Evolutionary conservation across 2,329 filamentous ascomycete genomes (phyloP), one percentile per base, ranked within the genome.

Genomic region (Alternaria sp.): DNA sequence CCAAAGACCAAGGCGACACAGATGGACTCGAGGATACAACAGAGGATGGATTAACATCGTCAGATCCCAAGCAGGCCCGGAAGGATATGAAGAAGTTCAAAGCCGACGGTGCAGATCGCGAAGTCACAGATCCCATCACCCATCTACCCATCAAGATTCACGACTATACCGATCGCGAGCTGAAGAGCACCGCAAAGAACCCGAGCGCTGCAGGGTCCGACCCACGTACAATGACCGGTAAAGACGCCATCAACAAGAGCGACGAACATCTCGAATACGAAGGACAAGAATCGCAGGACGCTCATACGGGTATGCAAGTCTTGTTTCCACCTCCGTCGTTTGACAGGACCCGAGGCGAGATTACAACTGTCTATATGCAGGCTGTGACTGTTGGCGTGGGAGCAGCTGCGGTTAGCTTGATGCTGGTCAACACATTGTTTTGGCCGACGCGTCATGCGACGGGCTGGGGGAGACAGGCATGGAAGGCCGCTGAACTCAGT

Each of bases 51-150:
- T 63, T 79, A 23, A 68, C 66, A 13, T 76, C 77, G 9, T 65
- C 68, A 56, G 79, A 85, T 59, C 82, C 84, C 1, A 83, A 82
- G 69, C 77, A 83, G 63, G 81, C 82, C 62, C 76, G 84, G 43
- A 85, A 86, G 73, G 68, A 75, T 12, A 82, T 85, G 81, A 84
- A 85, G 72, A 82, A 85, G 61, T 79, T 78, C 62, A 80, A 77
- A 49, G 79, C 82, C 28, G 82, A 85, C 61, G 79, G 82, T 28
- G 82, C 83, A 25, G 83, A 85, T 61, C 81, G 85, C 62, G 84
- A 90, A 73, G 90, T 92, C 50, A 92, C 90, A 1, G 90, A 93
- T 71, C 90, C 90, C 0, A 85, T 92, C 43, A 93, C 90, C 2
- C 90, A 92, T 77, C 82, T 92, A 3, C 89, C 90, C 2, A 85